phyloP scores from a whole-genome alignment of 352 stramenopile genomes.

The Globisporangium alternatum region DNA sequence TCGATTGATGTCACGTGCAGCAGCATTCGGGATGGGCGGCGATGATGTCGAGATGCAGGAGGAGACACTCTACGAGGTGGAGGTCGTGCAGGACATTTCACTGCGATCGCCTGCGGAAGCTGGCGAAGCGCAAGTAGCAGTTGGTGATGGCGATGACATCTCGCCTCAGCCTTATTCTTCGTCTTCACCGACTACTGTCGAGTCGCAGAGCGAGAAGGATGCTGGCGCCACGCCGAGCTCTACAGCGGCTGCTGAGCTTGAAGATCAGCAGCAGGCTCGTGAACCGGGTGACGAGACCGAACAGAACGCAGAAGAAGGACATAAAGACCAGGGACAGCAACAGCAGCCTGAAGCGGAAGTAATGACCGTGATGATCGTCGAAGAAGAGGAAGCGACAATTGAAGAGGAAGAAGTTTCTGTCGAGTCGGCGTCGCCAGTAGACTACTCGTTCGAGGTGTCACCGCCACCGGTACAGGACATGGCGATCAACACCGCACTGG shows the following conservation, averaged over 20 bases:
- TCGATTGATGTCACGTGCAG: conserved; percentile 3
- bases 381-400: background rate
- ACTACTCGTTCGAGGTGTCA: conserved; percentile 1
- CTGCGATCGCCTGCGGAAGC: background rate
- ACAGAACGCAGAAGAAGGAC: background rate
- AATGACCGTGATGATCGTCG: background rate
- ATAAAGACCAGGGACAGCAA: background rate
- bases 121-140: background rate
- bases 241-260: background rate
- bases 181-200: background rate
- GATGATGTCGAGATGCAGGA: background rate
- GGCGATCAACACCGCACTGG: background rate
- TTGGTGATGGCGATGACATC: background rate
- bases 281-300: background rate
- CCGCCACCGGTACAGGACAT: background rate
- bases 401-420: background rate
- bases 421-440: background rate
- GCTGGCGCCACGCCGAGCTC: background rate
- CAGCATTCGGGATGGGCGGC: conserved; percentile 2
- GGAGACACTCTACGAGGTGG: background rate
- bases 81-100: conserved; percentile 5
- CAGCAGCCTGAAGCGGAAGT: background rate
- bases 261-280: background rate
- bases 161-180: background rate
- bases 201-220: background rate